Evolutionary conservation across 768 basidiomycete genomes (phyloP), one percentile per base, ranked within the genome.

Genomic region (Mycena pura): DNA sequence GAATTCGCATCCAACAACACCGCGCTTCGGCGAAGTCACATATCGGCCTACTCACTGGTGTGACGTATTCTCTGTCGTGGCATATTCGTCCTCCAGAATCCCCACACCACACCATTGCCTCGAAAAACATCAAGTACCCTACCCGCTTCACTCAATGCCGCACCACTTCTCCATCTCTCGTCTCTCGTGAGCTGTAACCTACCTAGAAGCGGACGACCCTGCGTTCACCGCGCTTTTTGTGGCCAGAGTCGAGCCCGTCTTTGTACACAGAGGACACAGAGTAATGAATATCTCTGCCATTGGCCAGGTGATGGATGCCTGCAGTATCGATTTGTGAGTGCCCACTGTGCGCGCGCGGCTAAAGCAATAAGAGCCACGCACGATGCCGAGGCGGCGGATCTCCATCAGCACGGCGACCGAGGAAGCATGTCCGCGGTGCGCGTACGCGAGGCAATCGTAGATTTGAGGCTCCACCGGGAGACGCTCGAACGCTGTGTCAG

Each of bases 251-350:
- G 49, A 45, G 31, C 57, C 43, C 24, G n/a, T 41, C 48, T 27
- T 49, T 57, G 15, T 46, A 32, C 81, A 82, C 6, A 78, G 65
- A 25, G 88, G 89, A 65, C 89, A 90, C 39, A 89, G 72, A 29
- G 81, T 82, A 38, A 81, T 76, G 72, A 90, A 90, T 34, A 85
- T 81, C 70, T 90, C 89, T 6, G 84, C 80, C 86, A 90, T 90
- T 4, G 89, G 86, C 88, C 87, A 90, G 8, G 88, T 89, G 54
- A 90, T 82, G 22, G 78, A 78, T 25, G 86, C 82, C 89, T 90
- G 49, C 8, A 53, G n/a, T 38, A 65, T 31, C 29, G 47, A 56
- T 36, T n/a, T 25, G 28, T 29, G 5, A 22, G 34, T n/a, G n/a
- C n/a, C 45, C 29, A 55, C 49, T 58, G 57, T 27, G n/a, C n/a